These are phyloP conservation scores for Ophiostoma sp. DNA, from an alignment of 2,329 filamentous ascomycete genomes.

Conservation along the genomic window DNA sequence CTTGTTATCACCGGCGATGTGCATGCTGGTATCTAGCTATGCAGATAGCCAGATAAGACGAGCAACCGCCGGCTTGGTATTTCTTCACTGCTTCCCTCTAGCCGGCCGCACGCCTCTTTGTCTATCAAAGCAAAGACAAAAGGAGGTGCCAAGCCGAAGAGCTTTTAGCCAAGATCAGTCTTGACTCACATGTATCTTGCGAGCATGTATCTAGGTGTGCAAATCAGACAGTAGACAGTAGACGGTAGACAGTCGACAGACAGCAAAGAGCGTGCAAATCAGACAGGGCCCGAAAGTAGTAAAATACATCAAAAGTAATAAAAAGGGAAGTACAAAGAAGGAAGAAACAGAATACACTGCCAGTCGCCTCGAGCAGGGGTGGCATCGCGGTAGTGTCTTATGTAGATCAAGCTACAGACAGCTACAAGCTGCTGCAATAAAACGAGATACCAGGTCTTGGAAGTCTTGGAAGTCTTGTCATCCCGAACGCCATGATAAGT, in stretches of 20 bases:
- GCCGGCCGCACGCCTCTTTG: neutral
- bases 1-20: neutral
- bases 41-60: neutral
- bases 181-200: neutral
- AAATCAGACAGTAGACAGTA: too few species aligned
- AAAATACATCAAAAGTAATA: too few species aligned
- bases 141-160: slow-evolving; percentile 5
- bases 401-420: neutral
- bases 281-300: too few species aligned
- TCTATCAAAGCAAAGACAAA: neutral
- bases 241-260: too few species aligned
- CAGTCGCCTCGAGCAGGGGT: too few species aligned
- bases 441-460: neutral
- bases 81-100: neutral
- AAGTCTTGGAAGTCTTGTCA: neutral
- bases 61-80: neutral
- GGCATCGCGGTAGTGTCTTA: too few species aligned
- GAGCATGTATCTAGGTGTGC: neutral
- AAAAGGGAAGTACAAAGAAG: too few species aligned
- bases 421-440: neutral
- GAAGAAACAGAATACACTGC: too few species aligned
- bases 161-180: slow-evolving; percentile 5
- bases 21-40: neutral
- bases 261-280: too few species aligned
- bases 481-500: neutral